Conservation (phyloP, 495 filamentous ascomycete species). For the Chaetomium fimeti region DNA sequence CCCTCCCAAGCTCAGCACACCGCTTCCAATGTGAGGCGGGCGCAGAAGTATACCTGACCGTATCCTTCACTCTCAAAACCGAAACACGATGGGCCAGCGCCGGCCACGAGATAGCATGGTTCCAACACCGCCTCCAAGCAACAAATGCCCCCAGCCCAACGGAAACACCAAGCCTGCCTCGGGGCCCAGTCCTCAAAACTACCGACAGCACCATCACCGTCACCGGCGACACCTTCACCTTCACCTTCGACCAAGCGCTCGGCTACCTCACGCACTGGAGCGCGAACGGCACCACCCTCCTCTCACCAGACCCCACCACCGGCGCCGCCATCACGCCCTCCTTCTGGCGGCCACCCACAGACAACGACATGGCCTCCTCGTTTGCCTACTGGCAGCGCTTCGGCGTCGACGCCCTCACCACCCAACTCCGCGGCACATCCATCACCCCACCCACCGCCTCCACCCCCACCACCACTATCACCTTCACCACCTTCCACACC, state of each 20-base stretch:
- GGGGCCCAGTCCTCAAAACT: background rate
- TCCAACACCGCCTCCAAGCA: slow-evolving; percentile 22
- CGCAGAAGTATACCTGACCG: slow-evolving; percentile 26
- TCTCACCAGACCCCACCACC: slow-evolving; percentile 43
- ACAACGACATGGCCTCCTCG: slow-evolving; percentile 55
- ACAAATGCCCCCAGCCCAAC: background rate
- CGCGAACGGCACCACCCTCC: slow-evolving; percentile 22
- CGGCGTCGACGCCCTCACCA: slow-evolving; percentile 38
- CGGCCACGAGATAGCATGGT: slow-evolving; percentile 35
- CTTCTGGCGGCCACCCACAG: slow-evolving; percentile 52
- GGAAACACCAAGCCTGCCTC: background rate
- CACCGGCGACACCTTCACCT: slow-evolving; percentile 24
- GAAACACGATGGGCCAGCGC: slow-evolving; percentile 27
- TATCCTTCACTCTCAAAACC: slow-evolving; percentile 25
- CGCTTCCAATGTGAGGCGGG: background rate
- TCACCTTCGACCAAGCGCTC: slow-evolving; percentile 43
- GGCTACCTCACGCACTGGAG: slow-evolving; percentile 44
- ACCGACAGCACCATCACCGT: slow-evolving; percentile 8
- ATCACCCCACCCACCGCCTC: slow-evolving; percentile 32
- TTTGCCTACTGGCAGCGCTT: slow-evolving; percentile 43
- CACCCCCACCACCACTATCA: slow-evolving; percentile 34
- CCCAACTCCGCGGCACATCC: slow-evolving; percentile 45
- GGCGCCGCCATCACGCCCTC: slow-evolving; percentile 39
- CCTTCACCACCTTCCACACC: slow-evolving; percentile 39
- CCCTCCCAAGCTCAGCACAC: background rate